Evolutionary conservation across 768 basidiomycete species (phyloP), one percentile per base, ranked within the genome.

Genomic region (Flagelloscypha sp.): DNA sequence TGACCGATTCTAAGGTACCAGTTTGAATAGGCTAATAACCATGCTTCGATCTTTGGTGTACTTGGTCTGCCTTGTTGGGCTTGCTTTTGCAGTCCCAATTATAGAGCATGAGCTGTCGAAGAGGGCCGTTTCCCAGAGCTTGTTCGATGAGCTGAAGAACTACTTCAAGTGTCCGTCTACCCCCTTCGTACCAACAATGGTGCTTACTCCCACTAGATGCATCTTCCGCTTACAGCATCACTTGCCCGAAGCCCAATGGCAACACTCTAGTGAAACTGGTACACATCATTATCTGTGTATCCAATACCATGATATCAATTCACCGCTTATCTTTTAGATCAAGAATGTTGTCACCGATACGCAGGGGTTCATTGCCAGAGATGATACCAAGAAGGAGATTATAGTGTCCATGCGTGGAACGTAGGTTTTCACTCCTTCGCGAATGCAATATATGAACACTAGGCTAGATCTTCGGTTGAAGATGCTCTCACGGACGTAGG

Each of bases 401-500:
- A 43, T 66, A 12, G 49, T 66, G n/a, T 51, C 60, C 4, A 55
- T 65, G 35, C 51, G 59, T 20, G 64, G 64, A 8, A 50, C 59
- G 10, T 43, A 48, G 23, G 30, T 8, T 12, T 9, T 31, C 30
- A 8, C 8, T 11, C 17, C 30, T 18, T 8, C 12, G 8, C 8
- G 8, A 8, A 31, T 16, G 12, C 9, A 9, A 18, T 31, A 8
- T 12, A 9, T 16, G 12, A 8, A 16, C 12, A 31, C 30, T 31
- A 31, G 8, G 9, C 8, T 8, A 31, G 30, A 11, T 31, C 17
- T 11, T 31, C 30, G 12, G 9, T 8, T 8, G 9, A 31, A 17
- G 30, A 31, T 16, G 12, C 19, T 31, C 17, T 31, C 12, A 9
- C 30, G 25, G 25, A 27, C 25, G 25, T 13, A 12, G 30, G 19